Percentiles rank a stretch among this genome's conserved stretches.
These are phyloP conservation scores for Rhytidhysteron rufulum DNA, from an alignment of 2,329 filamentous ascomycete genomes.

Conservation along the genomic window DNA sequence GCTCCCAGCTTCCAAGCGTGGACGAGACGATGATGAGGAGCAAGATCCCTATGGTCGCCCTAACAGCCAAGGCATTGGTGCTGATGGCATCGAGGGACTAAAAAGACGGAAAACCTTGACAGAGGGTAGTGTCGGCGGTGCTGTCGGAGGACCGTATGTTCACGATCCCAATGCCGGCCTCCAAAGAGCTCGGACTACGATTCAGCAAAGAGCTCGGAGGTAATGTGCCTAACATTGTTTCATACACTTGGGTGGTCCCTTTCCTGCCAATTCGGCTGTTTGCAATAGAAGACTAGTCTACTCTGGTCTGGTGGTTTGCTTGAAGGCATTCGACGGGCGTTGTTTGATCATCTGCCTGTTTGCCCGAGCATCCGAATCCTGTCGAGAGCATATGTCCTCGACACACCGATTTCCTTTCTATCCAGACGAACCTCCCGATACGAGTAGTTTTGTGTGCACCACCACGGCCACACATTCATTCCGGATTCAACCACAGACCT, in stretches of 20 bases:
- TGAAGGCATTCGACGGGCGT: constrained; percentile 17
- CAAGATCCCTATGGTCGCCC: constrained; percentile 65
- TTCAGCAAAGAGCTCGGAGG: constrained; percentile 26
- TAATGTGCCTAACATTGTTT: constrained; percentile 13
- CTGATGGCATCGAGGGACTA: constrained; percentile 58
- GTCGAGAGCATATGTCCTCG: constrained; percentile 7
- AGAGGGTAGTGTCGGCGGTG: constrained; percentile 50
- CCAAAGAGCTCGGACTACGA: constrained; percentile 29
- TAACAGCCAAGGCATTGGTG: constrained; percentile 51
- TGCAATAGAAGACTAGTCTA: constrained; percentile 20
- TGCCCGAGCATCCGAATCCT: constrained; percentile 5
- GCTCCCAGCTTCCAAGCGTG: constrained; percentile 55
- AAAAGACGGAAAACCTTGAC: constrained; percentile 79
- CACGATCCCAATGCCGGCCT: constrained; percentile 27
- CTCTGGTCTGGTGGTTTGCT: constrained; percentile 13
- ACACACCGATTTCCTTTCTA: constrained; percentile 5
- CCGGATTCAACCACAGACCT: neutral
- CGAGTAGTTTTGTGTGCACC: constrained; percentile 5
- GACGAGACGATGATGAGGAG: constrained; percentile 58
- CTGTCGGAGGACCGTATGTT: constrained; percentile 27
- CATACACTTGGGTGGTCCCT: constrained; percentile 15
- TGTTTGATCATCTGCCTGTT: constrained; percentile 11
- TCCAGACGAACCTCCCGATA: constrained; percentile 1
- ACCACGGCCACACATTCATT: constrained; percentile 11
- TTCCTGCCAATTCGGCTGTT: constrained; percentile 15